Evolutionary conservation across 73 alveolate genomes (phyloP), one percentile per base, ranked within the genome.

Genomic region (Diophrys appendiculata): DNA sequence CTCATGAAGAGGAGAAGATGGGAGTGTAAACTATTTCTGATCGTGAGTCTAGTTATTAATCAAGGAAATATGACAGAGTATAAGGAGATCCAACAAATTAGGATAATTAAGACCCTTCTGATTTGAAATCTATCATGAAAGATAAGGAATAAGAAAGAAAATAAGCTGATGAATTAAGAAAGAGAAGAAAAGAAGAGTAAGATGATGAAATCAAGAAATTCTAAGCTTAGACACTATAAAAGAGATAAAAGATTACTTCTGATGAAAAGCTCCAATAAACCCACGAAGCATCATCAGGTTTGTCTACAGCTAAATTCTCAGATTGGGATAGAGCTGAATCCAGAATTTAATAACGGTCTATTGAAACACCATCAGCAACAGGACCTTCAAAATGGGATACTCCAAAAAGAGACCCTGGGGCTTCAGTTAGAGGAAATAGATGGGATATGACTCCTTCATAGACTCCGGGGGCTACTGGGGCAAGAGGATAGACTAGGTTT

Each of bases 391-490:
- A 85, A 56, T 77, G 93, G 88, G 88, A 85, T 54, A 85, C 93
- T 29, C 92, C 92, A 5, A 77, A 74, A 31, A 76, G 88, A 77
- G n/a, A n/a, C n/a, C n/a, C n/a, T n/a, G 86, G 81, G 1, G 56
- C 71, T 22, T 78, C 93, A 18, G 88, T 88, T 27, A 53, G 84
- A n/a, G 1, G 93, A 0, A 85, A 78, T 65, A 69, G 86, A 55
- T 85, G 93, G 93, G 93, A 85, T 33, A 30, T 85, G 69, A 85
- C 93, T 54, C 93, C 93, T 24, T 23, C 80, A 13, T n/a, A n/a
- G n/a, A n/a, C n/a, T n/a, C n/a, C n/a, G n/a, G 83, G 83, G 29
- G 81, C 81, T 22, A 75, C 83, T 75, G 74, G 68, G 2, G 29
- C 33, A 76, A 52, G 68, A 24, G 92, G 92, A 65, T 18, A 54